Evolutionary conservation across 108 stramenopile species (phyloP).

Genomic region (Nannochloropsis gaditana): DNA sequence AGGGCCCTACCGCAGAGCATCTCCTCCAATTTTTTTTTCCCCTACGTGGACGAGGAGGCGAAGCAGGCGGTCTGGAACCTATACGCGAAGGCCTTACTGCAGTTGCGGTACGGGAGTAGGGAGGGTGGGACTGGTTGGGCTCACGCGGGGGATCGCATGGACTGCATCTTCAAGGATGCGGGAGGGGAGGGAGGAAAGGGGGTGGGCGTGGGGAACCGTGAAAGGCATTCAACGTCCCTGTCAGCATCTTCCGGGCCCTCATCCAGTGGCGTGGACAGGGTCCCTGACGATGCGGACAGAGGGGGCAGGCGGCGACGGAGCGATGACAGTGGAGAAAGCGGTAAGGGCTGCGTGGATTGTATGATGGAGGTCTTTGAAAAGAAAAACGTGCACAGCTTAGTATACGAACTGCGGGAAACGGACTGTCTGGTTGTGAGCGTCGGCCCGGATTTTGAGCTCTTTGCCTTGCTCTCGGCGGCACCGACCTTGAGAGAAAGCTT

Average conservation of each 20-base stretch:
- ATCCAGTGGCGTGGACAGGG: neutral
- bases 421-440: conserved; percentile 18
- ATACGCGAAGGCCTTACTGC: conserved; percentile 30
- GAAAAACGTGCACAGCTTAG: conserved; percentile 32
- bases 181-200: neutral
- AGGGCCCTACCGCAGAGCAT: conserved; percentile 32
- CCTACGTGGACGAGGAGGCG: conserved; percentile 10
- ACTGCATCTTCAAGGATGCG: neutral
- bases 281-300: neutral
- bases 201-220: neutral
- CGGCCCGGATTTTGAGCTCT: neutral
- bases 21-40: conserved; percentile 25
- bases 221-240: too few species aligned
- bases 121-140: neutral
- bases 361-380: conserved; percentile 35
- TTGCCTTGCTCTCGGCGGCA: neutral
- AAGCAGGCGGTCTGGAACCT: conserved; percentile 26
- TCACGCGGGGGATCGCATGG: neutral
- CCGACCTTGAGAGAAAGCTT: neutral
- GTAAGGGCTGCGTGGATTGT: neutral
- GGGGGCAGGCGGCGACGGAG: neutral
- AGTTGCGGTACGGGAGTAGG: conserved; percentile 29
- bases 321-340: conserved; percentile 1
- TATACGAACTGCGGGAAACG: conserved; percentile 31
- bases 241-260: neutral